Evolutionary conservation across 331 rosid species (phyloP).

Genomic region (Quercus phellos): DNA sequence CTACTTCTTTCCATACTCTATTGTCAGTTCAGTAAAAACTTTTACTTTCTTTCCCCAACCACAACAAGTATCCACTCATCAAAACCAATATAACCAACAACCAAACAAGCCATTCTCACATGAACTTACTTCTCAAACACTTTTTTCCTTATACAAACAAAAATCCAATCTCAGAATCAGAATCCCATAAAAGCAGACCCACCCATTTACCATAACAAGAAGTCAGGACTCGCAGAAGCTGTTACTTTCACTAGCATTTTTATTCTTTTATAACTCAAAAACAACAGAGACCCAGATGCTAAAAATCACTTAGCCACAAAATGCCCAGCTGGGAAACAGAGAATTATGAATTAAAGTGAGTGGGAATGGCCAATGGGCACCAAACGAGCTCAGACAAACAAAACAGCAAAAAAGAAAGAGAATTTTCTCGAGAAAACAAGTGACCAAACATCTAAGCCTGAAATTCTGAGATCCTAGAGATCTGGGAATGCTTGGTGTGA

Average conservation of each 20-base stretch:
- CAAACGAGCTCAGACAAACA: constrained; percentile 30
- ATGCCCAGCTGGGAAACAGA: constrained; percentile 32
- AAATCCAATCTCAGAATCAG: constrained; percentile 33
- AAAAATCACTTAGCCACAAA: constrained; percentile 24
- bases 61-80: constrained; percentile 19
- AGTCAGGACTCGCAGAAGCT: constrained; percentile 1
- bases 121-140: constrained; percentile 22
- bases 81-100: constrained; percentile 38
- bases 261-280: constrained; percentile 5
- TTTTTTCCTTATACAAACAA: constrained; percentile 36
- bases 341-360: constrained; percentile 44
- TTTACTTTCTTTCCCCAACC: constrained; percentile 23
- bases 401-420: constrained; percentile 18
- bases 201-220: constrained; percentile 28
- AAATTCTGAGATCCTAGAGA: constrained; percentile 81
- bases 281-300: constrained; percentile 36
- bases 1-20: constrained; percentile 39
- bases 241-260: background rate
- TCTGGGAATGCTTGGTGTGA: constrained; percentile 47
- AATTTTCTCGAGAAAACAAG: constrained; percentile 36
- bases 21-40: constrained; percentile 18
- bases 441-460: constrained; percentile 27
- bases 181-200: constrained; percentile 35
- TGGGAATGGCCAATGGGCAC: constrained; percentile 24
- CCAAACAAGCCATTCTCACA: constrained; percentile 39